Percentiles rank a stretch among this genome's conserved stretches.
Evolutionary conservation across 805 yeast species (phyloP).

Genomic region (Metschnikowia noctiluminum): DNA sequence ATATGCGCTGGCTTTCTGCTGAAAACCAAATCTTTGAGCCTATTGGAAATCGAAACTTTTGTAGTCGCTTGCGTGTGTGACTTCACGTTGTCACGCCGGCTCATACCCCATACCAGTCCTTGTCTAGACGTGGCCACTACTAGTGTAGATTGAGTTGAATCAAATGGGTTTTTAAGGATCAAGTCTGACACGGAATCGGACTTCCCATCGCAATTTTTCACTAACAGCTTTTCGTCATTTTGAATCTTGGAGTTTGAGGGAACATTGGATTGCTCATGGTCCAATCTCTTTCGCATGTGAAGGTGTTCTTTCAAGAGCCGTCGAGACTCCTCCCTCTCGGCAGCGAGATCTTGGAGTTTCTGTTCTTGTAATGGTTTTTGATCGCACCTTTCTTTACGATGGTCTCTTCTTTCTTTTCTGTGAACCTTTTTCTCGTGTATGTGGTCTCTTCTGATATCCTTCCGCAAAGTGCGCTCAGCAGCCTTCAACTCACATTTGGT

Average conservation of each 20-base stretch:
- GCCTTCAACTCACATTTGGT: background rate
- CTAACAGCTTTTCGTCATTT: background rate
- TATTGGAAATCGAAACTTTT: conserved; percentile 8
- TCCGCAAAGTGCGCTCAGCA: background rate
- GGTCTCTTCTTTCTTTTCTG: conserved; percentile 1
- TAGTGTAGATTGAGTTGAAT: conserved; percentile 13
- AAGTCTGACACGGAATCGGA: background rate
- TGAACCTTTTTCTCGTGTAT: conserved; percentile 1
- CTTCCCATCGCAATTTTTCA: background rate
- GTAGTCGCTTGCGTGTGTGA: background rate
- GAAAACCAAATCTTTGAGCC: conserved; percentile 10
- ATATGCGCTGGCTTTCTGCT: conserved; percentile 1
- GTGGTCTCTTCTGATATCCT: background rate
- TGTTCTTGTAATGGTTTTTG: background rate
- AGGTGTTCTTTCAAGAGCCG: conserved; percentile 10
- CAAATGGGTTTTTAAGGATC: conserved; percentile 13
- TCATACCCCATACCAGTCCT: background rate
- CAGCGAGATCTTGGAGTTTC: background rate
- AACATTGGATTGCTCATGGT: background rate
- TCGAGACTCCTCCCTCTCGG: conserved; percentile 9
- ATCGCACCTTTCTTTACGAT: conserved; percentile 4
- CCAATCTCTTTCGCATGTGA: background rate
- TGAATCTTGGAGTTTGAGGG: background rate
- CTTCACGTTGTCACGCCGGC: conserved; percentile 2
- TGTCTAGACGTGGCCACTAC: conserved; percentile 6